Evolutionary conservation across 2,329 filamentous ascomycete species (phyloP).

Genomic region (Pseudocercospora fijiensis): DNA sequence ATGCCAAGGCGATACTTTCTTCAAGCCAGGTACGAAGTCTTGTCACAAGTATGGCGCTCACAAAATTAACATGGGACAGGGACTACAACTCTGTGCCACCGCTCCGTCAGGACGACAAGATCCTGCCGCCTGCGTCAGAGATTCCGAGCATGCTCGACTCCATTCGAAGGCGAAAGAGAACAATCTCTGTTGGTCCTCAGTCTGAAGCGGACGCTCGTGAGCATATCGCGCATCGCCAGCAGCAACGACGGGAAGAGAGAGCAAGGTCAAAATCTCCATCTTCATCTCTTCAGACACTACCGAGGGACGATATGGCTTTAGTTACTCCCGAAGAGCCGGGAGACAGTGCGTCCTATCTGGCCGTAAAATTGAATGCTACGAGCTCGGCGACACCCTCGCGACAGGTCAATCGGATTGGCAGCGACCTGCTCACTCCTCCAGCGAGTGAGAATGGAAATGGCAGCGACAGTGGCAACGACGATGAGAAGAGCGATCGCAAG

Average conservation of each 20-base stretch:
- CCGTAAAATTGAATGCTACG: conserved; percentile 11
- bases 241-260: conserved; percentile 55
- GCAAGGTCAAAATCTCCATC: conserved; percentile 13
- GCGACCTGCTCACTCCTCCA: conserved; percentile 40
- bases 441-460: conserved; percentile 32
- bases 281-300: conserved; percentile 13
- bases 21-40: conserved; percentile 63
- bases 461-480: conserved; percentile 38
- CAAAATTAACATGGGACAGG: conserved; percentile 29
- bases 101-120: conserved; percentile 75
- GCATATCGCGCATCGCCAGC: conserved; percentile 84
- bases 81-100: conserved; percentile 83
- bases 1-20: conserved; percentile 89
- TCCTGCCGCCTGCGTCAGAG: conserved; percentile 85
- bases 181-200: conserved; percentile 88
- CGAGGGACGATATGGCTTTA: conserved; percentile 2
- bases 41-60: not conserved
- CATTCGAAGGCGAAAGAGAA: conserved; percentile 76
- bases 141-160: conserved; percentile 78
- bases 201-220: conserved; percentile 96
- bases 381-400: conserved; percentile 37
- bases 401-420: conserved; percentile 33
- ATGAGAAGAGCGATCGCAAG: conserved; percentile 52
- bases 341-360: conserved; percentile 18
- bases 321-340: conserved; percentile 21